Conservation (phyloP, 2,329 filamentous ascomycete genomes). For the Aspergillus pseudotamarii region DNA sequence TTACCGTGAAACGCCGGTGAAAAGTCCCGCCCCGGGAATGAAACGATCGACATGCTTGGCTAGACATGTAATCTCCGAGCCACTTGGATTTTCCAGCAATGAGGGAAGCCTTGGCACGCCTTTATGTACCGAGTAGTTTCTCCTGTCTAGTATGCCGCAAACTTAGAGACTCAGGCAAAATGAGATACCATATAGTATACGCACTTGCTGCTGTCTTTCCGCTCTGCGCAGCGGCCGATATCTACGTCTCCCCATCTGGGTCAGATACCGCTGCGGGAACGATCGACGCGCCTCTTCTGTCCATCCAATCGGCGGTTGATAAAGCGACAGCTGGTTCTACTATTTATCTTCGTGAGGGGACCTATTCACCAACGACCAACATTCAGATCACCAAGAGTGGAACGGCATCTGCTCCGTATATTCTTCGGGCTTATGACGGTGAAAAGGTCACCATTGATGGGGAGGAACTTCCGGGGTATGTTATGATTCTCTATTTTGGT, state of each 20-base stretch:
- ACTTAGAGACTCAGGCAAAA: background rate
- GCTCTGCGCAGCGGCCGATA: constrained; percentile 9
- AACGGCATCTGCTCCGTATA: constrained; percentile 10
- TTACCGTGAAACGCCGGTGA: constrained; percentile 7
- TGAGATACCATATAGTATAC: background rate
- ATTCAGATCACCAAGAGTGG: constrained; percentile 23
- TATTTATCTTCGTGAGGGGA: constrained; percentile 19
- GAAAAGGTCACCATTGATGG: constrained; percentile 22
- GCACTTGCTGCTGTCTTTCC: background rate
- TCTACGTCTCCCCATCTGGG: constrained; percentile 20
- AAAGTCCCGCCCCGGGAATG: background rate
- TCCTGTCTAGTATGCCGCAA: background rate
- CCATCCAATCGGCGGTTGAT: constrained; percentile 20
- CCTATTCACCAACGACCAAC: constrained; percentile 18
- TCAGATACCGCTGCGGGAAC: constrained; percentile 16
- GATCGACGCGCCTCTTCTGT: constrained; percentile 13
- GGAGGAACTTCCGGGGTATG: constrained; percentile 17
- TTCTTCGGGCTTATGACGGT: constrained; percentile 16
- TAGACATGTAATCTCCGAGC: constrained; percentile 8
- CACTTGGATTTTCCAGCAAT: constrained; percentile 17
- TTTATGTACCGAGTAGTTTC: background rate
- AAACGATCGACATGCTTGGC: constrained; percentile 11
- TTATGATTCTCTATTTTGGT: no score
- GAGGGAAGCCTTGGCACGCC: background rate
- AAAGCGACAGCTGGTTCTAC: constrained; percentile 15